Base-by-base conservation (phyloP, 2,329 filamentous ascomycete species). In the Trichocomaceae sp. region DNA sequence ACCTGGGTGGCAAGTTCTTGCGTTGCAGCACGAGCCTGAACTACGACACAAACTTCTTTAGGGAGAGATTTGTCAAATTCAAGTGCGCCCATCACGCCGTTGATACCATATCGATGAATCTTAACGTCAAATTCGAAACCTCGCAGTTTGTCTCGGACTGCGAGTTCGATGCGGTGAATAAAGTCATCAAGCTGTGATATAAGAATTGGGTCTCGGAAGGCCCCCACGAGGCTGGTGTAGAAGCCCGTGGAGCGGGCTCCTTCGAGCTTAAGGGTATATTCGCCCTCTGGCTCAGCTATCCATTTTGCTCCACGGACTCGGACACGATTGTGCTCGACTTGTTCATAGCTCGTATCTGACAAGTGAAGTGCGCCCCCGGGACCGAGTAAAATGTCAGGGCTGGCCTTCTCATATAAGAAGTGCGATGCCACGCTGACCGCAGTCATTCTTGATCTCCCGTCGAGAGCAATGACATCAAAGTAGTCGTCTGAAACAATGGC, bases 361-460 rank as follows among this genome's bases (percentile, higher is more conserved):
- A 80, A 63, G 39, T 77, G 67, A 0, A 81, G 66, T 10, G 65
- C 62, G 0, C 79, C 79, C 8, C 1, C 79, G 0, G 79, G 79
- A 0, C 79, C 79, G 3, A 65, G 58, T 4, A 80, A 60, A 1
- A 76, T 60, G 59, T 81, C 79, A 0, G 79, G 78, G 15, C 78
- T 61, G 0, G 70, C 69, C 55, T 81, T 81, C 66, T 81, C 79
- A 50, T 81, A 81, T 17, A 81, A 62, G 0, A 77, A 74, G 55
- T 81, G 78, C 0, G 79, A 75, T 0, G 77, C 77, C 0, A 81
- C 77, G 0, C 74, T 76, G 0, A 75, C 48, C 0, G 76, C 70
- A 0, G 76, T 79, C 57, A 78, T 80, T 2, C 64, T 64, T 0
- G 72, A 67, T 0, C 58, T 58, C 1, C 70, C 66, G 7, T 70